Evolutionary conservation across 1,284 basidiomycete species (phyloP).

Genomic region (Heterobasidion irregulare): DNA sequence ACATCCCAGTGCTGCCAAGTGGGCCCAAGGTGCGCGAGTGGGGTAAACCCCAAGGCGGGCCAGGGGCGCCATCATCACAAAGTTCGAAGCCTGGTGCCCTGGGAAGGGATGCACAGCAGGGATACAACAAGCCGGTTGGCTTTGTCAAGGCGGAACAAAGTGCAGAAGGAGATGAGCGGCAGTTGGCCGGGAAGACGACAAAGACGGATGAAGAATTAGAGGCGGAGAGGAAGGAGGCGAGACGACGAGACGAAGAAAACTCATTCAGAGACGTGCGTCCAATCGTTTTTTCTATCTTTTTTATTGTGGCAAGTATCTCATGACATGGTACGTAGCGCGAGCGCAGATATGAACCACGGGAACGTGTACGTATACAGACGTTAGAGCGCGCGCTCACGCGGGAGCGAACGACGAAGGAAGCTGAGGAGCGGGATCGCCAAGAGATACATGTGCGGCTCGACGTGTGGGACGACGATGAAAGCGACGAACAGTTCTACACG

Average conservation of each 20-base stretch:
- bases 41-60: constrained; percentile 47
- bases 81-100: constrained; percentile 21
- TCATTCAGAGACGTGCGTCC: constrained; percentile 79
- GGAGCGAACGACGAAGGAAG: constrained; percentile 63
- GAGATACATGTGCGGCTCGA: constrained; percentile 70
- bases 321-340: constrained; percentile 46
- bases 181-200: constrained; percentile 23
- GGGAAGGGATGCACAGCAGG: constrained; percentile 57
- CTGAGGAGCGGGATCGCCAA: constrained; percentile 64
- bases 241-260: constrained; percentile 69
- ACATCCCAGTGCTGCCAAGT: constrained; percentile 48
- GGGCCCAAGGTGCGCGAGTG: constrained; percentile 70
- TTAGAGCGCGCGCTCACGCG: constrained; percentile 70
- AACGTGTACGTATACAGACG: constrained; percentile 65
- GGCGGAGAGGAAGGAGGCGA: constrained; percentile 63
- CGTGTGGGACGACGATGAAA: constrained; percentile 87
- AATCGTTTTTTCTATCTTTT: background rate
- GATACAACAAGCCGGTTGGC: constrained; percentile 67
- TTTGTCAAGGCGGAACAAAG: constrained; percentile 69
- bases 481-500: constrained; percentile 78
- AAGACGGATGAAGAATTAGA: constrained; percentile 86
- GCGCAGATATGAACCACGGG: constrained; percentile 74
- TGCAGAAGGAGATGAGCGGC: constrained; percentile 29
- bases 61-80: constrained; percentile 21
- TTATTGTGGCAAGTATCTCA: constrained; percentile 4